Evolutionary conservation across 2,329 filamentous ascomycete species (phyloP), one percentile per base, ranked within the genome.

Genomic region (Hypoxylon sp.): DNA sequence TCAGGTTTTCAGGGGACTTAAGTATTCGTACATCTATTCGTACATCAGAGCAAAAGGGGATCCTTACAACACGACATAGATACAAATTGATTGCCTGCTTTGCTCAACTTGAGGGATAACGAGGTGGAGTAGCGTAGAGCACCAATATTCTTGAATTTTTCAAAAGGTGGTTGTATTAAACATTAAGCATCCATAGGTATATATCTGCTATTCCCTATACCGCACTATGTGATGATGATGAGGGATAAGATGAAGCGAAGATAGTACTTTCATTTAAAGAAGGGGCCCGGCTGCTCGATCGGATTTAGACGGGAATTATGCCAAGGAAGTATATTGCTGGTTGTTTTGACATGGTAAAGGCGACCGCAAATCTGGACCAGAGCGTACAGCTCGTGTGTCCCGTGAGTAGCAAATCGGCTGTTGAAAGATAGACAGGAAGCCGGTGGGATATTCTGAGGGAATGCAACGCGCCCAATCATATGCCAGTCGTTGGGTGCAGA

Each of bases 401-500:
- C 5, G 21, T 17, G 20, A 38, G 5, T 29, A 16, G 5, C 13
- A 19, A 9, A 2, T 9, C 34, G 12, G 12, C 7, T n/a, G 25
- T 34, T 26, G 37, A 53, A 37, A 25, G 48, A 51, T 21, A 63
- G 40, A 58, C 60, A 61, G 11, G 59, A 49, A 5, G 51, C 54
- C n/a, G 37, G 27, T 31, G 56, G 56, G 20, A 53, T 35, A 15
- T 51, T 40, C 12, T 42, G 37, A 34, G 54, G 56, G 34, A 63
- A 55, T 31, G 11, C 17, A 44, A 60, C 44, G 25, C 54, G 51
- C 19, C 51, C 58, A 49, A 60, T 57, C 54, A 61, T 60, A 20
- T 57, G 56, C 59, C 56, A 61, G 34, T 63, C 54, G 34, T 55
- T 43, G n/a, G 51, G 55, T 23, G 29, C 29, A 38, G 56, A 57